A percentile compares a stretch with the other conserved stretches of the same genome.
Conservation (phyloP, 108 stramenopile genomes). For the Mediolabrus comicus region DNA sequence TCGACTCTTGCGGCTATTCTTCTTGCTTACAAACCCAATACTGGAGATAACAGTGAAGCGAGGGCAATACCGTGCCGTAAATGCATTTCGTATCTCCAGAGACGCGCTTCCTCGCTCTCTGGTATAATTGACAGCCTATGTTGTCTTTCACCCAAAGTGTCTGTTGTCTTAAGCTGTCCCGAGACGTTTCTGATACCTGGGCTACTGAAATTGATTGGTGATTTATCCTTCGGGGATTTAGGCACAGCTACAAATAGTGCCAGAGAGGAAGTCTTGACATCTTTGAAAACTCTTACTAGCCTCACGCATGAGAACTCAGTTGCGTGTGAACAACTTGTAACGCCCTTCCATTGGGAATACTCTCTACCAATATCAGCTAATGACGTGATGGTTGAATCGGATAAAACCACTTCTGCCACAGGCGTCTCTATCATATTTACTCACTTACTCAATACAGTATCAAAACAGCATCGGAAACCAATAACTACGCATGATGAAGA, state of each 20-base stretch:
- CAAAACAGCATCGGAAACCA: background rate
- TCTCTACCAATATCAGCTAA: background rate
- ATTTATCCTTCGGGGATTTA: conserved; percentile 37
- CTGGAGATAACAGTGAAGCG: background rate
- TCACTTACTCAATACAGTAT: conserved; percentile 15
- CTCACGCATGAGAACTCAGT: conserved; percentile 72
- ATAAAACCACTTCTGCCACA: background rate
- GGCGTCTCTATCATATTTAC: conserved; percentile 31
- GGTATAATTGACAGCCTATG: conserved; percentile 73
- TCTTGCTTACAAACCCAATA: background rate
- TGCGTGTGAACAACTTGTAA: conserved; percentile 60
- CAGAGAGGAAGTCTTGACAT: conserved; percentile 30
- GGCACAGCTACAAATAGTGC: conserved; percentile 4
- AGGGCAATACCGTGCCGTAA: conserved; percentile 14
- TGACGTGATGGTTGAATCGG: background rate
- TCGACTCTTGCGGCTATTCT: conserved; percentile 44
- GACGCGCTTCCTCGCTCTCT: conserved; percentile 52
- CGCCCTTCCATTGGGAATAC: background rate
- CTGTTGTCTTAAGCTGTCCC: conserved; percentile 30
- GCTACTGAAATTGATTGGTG: conserved; percentile 31
- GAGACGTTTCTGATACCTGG: conserved; percentile 33
- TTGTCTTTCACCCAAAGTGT: conserved; percentile 52
- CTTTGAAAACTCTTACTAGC: conserved; percentile 73
- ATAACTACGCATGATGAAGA: conserved; percentile 1
- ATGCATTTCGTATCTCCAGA: conserved; percentile 47